Percentiles rank a stretch among this genome's conserved stretches.
These are phyloP conservation scores for Carex parvula DNA, from an alignment of 176 grass and related monocot species.

Conservation along the genomic window DNA sequence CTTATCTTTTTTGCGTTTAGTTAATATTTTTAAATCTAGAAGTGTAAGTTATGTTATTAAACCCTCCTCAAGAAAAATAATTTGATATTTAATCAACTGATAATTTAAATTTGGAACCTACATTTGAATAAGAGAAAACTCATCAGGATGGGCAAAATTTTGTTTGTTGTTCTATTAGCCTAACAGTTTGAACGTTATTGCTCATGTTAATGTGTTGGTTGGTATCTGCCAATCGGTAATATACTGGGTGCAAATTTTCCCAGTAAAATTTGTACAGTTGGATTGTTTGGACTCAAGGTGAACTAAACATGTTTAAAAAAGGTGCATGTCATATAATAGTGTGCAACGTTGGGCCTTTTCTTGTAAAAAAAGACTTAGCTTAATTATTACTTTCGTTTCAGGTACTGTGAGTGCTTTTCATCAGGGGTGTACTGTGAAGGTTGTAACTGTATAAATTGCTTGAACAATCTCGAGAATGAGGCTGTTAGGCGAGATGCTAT, in stretches of 20 bases:
- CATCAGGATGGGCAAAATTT: not conserved
- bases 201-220: not conserved
- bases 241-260: not conserved
- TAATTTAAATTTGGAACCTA: not conserved
- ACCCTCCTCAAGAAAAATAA: not conserved
- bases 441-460: constrained; percentile 93
- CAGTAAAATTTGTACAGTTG: not conserved
- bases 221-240: not conserved
- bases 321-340: not conserved
- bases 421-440: constrained; percentile 87
- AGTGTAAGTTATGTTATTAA: not conserved
- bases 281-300: not conserved
- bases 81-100: not conserved
- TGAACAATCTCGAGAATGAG: constrained; percentile 89
- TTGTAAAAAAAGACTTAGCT: not conserved
- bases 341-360: not conserved
- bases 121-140: not conserved
- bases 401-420: constrained; percentile 98
- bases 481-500: constrained; percentile 73
- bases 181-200: not conserved
- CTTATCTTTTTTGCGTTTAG: not conserved
- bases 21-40: not conserved
- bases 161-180: not conserved
- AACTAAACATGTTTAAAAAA: not conserved
- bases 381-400: constrained; percentile 14